phyloP scores from a whole-genome alignment of 352 stramenopile species.

The Pythium sukuiense region DNA sequence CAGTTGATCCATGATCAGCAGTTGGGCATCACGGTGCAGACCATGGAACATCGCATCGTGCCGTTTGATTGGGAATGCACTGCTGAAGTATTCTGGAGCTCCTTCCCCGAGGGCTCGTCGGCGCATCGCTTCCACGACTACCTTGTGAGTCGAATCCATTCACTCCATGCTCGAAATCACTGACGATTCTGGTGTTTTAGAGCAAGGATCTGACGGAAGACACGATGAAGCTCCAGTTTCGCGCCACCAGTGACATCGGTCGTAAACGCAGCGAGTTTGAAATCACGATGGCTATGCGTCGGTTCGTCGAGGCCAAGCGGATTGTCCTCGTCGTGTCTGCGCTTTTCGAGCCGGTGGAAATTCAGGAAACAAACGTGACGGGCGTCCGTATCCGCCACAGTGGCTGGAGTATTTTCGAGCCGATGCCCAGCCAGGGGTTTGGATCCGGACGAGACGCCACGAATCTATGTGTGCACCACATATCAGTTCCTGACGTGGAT shows the following conservation, averaged over 20 bases:
- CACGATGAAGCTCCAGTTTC: conserved; percentile 6
- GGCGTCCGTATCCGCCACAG: conserved; percentile 16
- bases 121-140: background rate
- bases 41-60: conserved; percentile 5
- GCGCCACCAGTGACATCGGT: background rate
- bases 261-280: background rate
- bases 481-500: background rate
- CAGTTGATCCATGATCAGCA: conserved; percentile 6
- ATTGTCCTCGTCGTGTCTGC: background rate
- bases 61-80: conserved; percentile 17
- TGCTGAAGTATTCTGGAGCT: conserved; percentile 5
- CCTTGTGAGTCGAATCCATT: background rate
- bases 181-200: background rate
- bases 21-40: conserved; percentile 12
- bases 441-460: background rate
- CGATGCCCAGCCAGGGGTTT: background rate
- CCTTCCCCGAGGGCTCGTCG: background rate
- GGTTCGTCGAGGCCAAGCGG: background rate
- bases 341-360: conserved; percentile 4
- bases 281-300: background rate
- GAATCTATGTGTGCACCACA: background rate
- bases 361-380: conserved; percentile 10
- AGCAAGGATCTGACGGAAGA: conserved; percentile 1
- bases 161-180: too few relatives aligned
- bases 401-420: conserved; percentile 8